Base-by-base conservation (phyloP, 768 basidiomycete species). In the Rhizopogon vesiculosus region DNA sequence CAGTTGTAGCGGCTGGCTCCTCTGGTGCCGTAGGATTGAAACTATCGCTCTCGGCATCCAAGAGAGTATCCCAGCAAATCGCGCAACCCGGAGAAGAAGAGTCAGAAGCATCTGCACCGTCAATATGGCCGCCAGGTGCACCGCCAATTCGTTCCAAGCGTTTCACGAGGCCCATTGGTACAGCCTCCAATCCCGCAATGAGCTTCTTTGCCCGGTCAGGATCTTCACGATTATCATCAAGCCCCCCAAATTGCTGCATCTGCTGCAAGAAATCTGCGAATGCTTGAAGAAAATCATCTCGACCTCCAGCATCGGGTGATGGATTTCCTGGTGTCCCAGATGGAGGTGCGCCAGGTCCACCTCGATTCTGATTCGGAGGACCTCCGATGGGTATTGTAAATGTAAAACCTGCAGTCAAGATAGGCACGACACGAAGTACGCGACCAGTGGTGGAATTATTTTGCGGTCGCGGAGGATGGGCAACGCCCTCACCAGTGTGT, bases 21-120 rank as follows among this genome's bases (percentile, higher is more conserved):
- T 50, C 52, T 41, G 54, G 19, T 1, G 62, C 59, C 3, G 53
- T 63, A 16, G 58, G 49, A 8, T n/a, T 58, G 39, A 60, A 73
- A 7, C 62, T 65, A 39, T 69, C 80, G 66, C 56, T 79, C 74
- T 62, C 74, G 61, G 61, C 62, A 45, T 80, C 76, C 52, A 91
- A 67, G 18, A 90, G 62, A 33, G 72, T 73, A 61, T 91, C 89
- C 87, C 86, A 90, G 65, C 89, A 91, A 44, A 91, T 81, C 2
- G 89, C 87, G 64, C 89, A 91, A 10, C 71, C 73, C 13, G 81
- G 77, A 2, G 71, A 58, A 42, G 64, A 22, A 42, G 55, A 63
- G 57, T 78, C 78, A 0, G 74, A 68, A 19, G 63, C 72, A 7
- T 62, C 62, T 8, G 55, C 65, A 12, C 64, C 66, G 16, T 62